Base-by-base conservation (phyloP, 2,329 filamentous ascomycete species). In the Fusarium citri region DNA sequence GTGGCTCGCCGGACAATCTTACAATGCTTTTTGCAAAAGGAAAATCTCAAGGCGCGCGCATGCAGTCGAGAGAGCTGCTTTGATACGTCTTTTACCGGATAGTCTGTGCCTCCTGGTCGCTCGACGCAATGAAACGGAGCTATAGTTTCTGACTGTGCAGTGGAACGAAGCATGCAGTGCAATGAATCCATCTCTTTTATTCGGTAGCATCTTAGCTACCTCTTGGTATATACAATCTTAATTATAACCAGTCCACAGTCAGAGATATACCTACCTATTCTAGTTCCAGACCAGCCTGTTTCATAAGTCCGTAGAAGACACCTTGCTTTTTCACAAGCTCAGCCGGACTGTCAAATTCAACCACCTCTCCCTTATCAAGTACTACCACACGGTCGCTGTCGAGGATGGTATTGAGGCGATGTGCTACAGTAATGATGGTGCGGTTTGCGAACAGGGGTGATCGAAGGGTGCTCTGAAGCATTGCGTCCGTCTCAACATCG, bases 351-450 rank as follows among this genome's bases (percentile, higher is more conserved):
- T 97, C 96, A 80, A 98, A 99, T 80, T 99, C 96, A 51, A 91
- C 92, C 43, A 99, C 94, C 75, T 90, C 88, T 45, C 96, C 96
- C 80, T 92, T 92, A 78, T 98, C 94, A 8, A 99, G 88, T 51
- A 99, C 96, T 37, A 99, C 91, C 67, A 99, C 96, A 53, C 94
- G 89, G 82, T 99, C 95, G 66, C 87, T 89, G 79, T 92, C 89
- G 30, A 99, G 87, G 75, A 99, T 98, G 14, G 96, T 99, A 83
- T 98, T 98, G 83, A 99, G 97, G 58, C 96, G 91, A 83, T 99
- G 96, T 26, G 96, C 96, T 76, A 99, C 97, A 2, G 96, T 99
- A 80, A 99, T 97, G 80, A 99, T 98, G 40, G 96, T 99, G 56
- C 94, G 90, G 80, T 98, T 94, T 66, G 91, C 87, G 83, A 99